phyloP scores from a whole-genome alignment of 441 rosid genomes.

The Erysimum cheiri region DNA sequence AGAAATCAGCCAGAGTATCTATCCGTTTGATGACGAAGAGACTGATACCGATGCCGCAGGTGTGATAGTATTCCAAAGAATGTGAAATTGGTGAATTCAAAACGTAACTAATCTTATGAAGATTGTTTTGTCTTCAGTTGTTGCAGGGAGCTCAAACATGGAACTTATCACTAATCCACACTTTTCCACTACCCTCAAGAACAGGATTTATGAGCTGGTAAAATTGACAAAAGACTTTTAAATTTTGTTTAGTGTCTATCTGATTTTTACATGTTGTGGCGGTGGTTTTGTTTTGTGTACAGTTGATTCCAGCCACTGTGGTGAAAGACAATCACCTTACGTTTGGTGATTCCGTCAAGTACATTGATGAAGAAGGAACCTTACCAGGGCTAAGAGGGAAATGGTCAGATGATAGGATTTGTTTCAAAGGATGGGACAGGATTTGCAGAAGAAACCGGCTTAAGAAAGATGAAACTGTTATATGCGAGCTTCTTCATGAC shows the following conservation, averaged over 20 bases:
- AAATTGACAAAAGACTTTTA: background rate
- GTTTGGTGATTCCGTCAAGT: background rate
- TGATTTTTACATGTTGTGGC: slow-evolving; percentile 5
- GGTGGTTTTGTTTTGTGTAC: background rate
- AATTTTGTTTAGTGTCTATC: background rate
- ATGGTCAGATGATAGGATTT: slow-evolving; percentile 26
- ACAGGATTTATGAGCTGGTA: slow-evolving; percentile 38
- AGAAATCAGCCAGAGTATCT: slow-evolving; percentile 23
- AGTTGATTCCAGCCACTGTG: slow-evolving; percentile 37
- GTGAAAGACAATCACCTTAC: background rate
- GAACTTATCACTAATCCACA: background rate
- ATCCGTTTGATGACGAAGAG: background rate
- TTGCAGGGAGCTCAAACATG: background rate
- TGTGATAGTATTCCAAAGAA: background rate
- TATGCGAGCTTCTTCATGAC: slow-evolving; percentile 29
- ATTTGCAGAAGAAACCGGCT: slow-evolving; percentile 40
- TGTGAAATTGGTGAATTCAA: background rate
- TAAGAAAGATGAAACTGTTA: background rate
- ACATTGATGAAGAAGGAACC: slow-evolving; percentile 34
- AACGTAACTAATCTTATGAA: background rate
- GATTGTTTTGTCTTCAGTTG: slow-evolving; percentile 12
- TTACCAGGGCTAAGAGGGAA: slow-evolving; percentile 17
- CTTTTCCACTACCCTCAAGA: slow-evolving; percentile 8
- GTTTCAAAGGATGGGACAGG: slow-evolving; percentile 39
- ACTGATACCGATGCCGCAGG: slow-evolving; percentile 14